Conservation (phyloP, 2,329 filamentous ascomycete species). For the Rachicladosporium sp. region DNA sequence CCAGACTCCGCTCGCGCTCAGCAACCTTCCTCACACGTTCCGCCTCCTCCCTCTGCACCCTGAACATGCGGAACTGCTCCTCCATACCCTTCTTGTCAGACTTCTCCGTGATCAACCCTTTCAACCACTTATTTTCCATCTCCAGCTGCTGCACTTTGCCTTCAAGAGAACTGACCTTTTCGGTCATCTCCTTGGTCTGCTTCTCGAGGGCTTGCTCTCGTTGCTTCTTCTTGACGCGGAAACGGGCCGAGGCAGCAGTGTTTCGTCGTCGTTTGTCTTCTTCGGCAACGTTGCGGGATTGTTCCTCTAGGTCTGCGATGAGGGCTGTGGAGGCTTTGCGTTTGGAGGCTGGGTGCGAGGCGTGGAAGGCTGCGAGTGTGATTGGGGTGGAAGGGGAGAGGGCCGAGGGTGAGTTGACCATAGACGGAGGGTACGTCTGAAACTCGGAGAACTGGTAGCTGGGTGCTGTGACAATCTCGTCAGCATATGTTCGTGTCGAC, state of each 20-base stretch:
- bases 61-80: conserved; percentile 9
- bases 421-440: conserved; percentile 23
- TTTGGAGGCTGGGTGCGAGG: conserved; percentile 29
- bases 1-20: conserved; percentile 17
- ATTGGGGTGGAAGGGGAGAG: conserved; percentile 15
- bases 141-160: conserved; percentile 37
- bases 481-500: too few relatives aligned
- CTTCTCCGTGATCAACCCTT: conserved; percentile 40
- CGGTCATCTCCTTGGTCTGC: conserved; percentile 38
- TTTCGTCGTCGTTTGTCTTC: conserved; percentile 43
- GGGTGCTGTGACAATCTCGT: conserved; percentile 11
- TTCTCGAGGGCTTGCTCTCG: conserved; percentile 41
- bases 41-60: conserved; percentile 4
- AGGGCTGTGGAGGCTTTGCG: conserved; percentile 30
- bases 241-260: conserved; percentile 40
- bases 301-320: conserved; percentile 31
- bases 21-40: conserved; percentile 10
- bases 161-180: conserved; percentile 34
- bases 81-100: conserved; percentile 22
- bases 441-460: conserved; percentile 37
- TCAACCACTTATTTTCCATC: conserved; percentile 42
- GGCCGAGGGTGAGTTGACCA: conserved; percentile 13
- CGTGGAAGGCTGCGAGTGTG: conserved; percentile 18
- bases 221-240: conserved; percentile 45
- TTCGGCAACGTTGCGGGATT: conserved; percentile 35